Conservation (phyloP, 495 filamentous ascomycete species). For the Aspergillus mulundensis region DNA sequence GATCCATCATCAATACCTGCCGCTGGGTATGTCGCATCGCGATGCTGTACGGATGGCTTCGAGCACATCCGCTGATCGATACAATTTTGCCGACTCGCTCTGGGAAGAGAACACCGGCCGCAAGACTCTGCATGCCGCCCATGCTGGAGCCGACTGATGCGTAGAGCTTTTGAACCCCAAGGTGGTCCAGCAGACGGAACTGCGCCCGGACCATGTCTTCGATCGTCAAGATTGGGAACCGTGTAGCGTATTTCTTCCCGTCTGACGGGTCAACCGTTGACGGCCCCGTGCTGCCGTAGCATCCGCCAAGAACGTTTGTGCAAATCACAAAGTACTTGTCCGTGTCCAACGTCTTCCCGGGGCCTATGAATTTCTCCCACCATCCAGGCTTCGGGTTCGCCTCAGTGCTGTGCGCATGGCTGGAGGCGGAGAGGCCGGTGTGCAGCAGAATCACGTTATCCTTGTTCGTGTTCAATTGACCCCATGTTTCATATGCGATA, state of each 20-base stretch:
- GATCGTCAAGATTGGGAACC: conserved; percentile 95
- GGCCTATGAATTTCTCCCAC: conserved; percentile 99
- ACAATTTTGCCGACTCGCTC: conserved; percentile 76
- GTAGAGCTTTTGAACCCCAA: conserved; percentile 77
- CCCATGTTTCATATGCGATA: conserved; percentile 95
- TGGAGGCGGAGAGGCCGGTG: conserved; percentile 91
- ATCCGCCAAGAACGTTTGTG: conserved; percentile 94
- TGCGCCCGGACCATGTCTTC: conserved; percentile 97
- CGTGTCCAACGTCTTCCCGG: conserved; percentile 81
- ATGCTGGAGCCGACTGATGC: conserved; percentile 95
- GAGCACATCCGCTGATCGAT: conserved; percentile 88
- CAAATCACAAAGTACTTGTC: conserved; percentile 90
- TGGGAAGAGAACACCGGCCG: conserved; percentile 83
- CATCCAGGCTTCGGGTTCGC: conserved; percentile 85
- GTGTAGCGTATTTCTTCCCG: conserved; percentile 83
- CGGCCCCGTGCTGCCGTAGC: conserved; percentile 93
- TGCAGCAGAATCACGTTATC: conserved; percentile 91
- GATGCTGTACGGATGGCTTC: conserved; percentile 96
- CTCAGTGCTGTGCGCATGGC: conserved; percentile 86
- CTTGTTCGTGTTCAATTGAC: conserved; percentile 69
- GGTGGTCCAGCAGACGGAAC: conserved; percentile 77
- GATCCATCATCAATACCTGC: conserved; percentile 98
- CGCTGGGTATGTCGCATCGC: conserved; percentile 98
- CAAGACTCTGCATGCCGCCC: conserved; percentile 97
- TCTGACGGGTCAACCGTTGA: conserved; percentile 84